These are phyloP conservation scores for Zychaea mexicana DNA, from an alignment of 371 early-diverging fungal species.

Conservation along the genomic window DNA sequence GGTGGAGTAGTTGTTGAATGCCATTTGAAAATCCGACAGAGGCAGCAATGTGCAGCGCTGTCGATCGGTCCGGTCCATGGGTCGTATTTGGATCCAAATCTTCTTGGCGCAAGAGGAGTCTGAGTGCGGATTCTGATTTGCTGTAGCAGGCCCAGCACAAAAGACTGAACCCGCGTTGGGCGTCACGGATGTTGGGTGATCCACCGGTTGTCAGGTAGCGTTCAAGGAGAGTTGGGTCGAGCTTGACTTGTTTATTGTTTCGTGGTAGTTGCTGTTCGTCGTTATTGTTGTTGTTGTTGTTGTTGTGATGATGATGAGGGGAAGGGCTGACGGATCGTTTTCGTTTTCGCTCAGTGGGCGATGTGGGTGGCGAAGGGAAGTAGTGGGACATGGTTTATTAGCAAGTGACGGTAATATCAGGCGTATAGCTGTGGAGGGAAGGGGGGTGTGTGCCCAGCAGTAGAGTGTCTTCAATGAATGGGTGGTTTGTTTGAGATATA, in stretches of 20 bases:
- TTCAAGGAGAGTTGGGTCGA: conserved; percentile 20
- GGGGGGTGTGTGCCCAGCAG: no score
- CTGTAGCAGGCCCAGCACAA: conserved; percentile 40
- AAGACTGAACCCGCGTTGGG: conserved; percentile 25
- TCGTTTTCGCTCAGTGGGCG: conserved; percentile 23
- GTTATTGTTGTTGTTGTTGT: conserved; percentile 14
- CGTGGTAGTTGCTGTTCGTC: no score
- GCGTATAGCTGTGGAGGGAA: no score
- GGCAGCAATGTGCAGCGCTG: conserved; percentile 44
- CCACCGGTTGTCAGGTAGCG: conserved; percentile 24
- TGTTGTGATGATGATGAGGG: neutral
- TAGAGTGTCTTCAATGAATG: no score
- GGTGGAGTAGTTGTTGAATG: conserved; percentile 25
- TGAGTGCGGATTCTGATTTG: conserved; percentile 28
- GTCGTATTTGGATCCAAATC: conserved; percentile 33
- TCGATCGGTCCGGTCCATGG: conserved; percentile 32
- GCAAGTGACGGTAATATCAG: no score
- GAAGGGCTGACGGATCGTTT: conserved; percentile 28
- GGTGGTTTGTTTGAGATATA: no score
- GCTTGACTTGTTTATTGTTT: conserved; percentile 17
- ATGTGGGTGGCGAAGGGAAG: conserved; percentile 27
- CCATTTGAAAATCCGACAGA: conserved; percentile 32
- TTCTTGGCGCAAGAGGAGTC: conserved; percentile 20
- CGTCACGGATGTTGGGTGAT: conserved; percentile 25
- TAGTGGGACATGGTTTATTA: neutral